Conservation (phyloP, 2,329 filamentous ascomycete species). For the Penicillium sp. region DNA sequence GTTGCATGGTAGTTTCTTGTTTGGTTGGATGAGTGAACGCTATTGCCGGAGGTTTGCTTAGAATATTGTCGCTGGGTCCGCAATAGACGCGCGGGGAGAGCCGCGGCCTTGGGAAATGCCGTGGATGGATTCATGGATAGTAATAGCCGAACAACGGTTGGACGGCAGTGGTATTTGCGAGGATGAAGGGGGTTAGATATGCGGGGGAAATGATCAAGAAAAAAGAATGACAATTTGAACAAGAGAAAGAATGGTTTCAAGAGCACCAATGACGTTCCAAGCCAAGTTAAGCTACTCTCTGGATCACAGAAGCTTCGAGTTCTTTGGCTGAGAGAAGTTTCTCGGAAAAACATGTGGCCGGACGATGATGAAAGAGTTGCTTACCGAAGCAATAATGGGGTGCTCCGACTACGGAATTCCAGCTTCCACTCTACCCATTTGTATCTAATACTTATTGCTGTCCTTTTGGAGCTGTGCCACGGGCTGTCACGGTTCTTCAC, state of each 20-base stretch:
- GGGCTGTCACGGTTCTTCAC: slow-evolving; percentile 9
- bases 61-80: slow-evolving; percentile 43
- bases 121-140: slow-evolving; percentile 43
- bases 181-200: not conserved
- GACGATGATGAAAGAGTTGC: slow-evolving; percentile 33
- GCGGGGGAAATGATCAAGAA: not conserved
- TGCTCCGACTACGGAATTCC: slow-evolving; percentile 20
- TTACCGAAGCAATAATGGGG: slow-evolving; percentile 31
- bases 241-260: slow-evolving; percentile 4
- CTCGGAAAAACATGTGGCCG: slow-evolving; percentile 34
- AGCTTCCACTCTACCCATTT: slow-evolving; percentile 11
- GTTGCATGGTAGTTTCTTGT: slow-evolving; percentile 39
- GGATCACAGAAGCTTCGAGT: slow-evolving; percentile 35
- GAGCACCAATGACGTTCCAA: slow-evolving; percentile 13
- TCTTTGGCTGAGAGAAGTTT: slow-evolving; percentile 36
- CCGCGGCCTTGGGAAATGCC: slow-evolving; percentile 45
- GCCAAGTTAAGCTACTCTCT: slow-evolving; percentile 16
- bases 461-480: slow-evolving; percentile 15
- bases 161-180: slow-evolving; percentile 8
- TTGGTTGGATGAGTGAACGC: slow-evolving; percentile 35
- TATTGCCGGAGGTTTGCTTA: slow-evolving; percentile 32
- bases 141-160: slow-evolving; percentile 19
- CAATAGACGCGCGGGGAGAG: slow-evolving; percentile 45
- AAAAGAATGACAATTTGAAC: slow-evolving; percentile 11
- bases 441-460: slow-evolving; percentile 14